These are phyloP conservation scores for Cystobasidiopsis lactophilus DNA, from an alignment of 768 basidiomycete genomes.

Conservation along the genomic window DNA sequence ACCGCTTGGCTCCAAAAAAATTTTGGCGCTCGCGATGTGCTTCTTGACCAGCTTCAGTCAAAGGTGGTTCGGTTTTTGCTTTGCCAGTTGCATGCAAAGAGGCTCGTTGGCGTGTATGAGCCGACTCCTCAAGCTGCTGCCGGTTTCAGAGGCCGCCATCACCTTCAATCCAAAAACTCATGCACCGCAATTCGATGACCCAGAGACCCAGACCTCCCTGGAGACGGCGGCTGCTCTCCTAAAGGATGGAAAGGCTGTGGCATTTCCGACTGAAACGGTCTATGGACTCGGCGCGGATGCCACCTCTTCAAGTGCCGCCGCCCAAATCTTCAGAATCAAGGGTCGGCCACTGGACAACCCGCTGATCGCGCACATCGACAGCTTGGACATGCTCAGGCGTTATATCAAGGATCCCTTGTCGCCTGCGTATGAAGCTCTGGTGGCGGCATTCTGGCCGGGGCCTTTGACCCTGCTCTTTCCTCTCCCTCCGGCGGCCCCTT, in stretches of 20 bases:
- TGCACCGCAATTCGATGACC: slow-evolving; percentile 3
- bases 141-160: background rate
- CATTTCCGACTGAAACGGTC: slow-evolving; percentile 92
- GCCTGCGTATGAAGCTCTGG: slow-evolving; percentile 42
- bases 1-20: too few species aligned
- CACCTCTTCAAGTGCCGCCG: slow-evolving; percentile 32
- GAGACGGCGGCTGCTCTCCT: slow-evolving; percentile 3
- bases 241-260: slow-evolving; percentile 31
- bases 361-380: slow-evolving; percentile 87
- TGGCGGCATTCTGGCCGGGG: slow-evolving; percentile 82
- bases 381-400: slow-evolving; percentile 49
- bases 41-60: too few species aligned
- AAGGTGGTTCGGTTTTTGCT: too few species aligned
- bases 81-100: too few species aligned
- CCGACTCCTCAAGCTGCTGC: too few species aligned
- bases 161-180: background rate
- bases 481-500: background rate
- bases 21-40: too few species aligned
- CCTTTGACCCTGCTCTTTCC: slow-evolving; percentile 82
- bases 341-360: slow-evolving; percentile 90
- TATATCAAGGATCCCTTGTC: slow-evolving; percentile 45
- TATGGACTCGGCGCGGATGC: slow-evolving; percentile 90
- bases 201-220: background rate
- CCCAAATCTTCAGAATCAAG: slow-evolving; percentile 64
- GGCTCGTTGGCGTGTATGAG: too few species aligned